phyloP scores from a whole-genome alignment of 2,329 filamentous ascomycete species.

The Fusarium haematococcum region DNA sequence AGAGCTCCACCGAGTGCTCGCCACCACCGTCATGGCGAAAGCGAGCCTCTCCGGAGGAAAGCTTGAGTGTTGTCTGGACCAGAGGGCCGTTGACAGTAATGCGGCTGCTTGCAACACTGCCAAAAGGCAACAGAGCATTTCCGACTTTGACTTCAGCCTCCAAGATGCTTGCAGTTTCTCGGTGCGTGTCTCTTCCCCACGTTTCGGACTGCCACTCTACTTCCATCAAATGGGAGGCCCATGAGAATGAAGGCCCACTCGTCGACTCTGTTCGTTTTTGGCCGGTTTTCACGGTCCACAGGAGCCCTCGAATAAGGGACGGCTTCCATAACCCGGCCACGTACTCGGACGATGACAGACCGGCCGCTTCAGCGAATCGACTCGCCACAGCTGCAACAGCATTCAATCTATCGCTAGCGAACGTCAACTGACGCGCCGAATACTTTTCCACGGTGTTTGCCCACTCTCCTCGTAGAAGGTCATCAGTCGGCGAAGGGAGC shows the following conservation, averaged over 20 bases:
- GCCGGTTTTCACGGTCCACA: neutral
- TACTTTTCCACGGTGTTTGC: neutral
- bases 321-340: neutral
- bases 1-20: neutral
- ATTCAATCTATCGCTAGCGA: neutral
- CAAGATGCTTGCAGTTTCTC: neutral
- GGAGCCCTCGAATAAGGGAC: neutral
- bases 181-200: neutral
- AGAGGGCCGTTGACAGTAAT: neutral
- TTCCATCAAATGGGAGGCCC: neutral
- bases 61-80: rapidly evolving
- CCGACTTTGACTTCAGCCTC: neutral
- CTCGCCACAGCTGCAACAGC: neutral
- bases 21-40: neutral
- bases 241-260: neutral
- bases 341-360: neutral
- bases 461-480: neutral
- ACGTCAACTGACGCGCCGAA: neutral
- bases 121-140: neutral
- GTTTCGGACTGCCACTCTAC: neutral
- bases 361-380: neutral
- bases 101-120: neutral
- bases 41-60: neutral
- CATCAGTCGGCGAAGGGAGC: neutral
- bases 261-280: neutral